These are phyloP conservation scores for Cutaneotrichosporon cutaneum DNA, from an alignment of 1,284 basidiomycete genomes.

Conservation along the genomic window DNA sequence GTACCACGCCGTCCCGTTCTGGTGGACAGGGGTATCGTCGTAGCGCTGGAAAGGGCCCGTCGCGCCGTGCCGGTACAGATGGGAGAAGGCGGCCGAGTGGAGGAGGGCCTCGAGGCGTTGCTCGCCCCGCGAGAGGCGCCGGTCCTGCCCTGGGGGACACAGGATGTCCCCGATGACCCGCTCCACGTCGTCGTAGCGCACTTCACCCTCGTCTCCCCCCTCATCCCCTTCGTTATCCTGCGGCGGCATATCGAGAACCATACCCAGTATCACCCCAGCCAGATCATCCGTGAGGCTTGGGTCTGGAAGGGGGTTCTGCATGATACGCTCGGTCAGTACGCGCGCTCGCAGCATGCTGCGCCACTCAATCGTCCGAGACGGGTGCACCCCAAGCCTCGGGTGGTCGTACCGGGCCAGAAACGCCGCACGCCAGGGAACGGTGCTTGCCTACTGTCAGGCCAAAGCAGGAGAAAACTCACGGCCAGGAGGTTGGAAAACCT, in stretches of 20 bases:
- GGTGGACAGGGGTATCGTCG: neutral
- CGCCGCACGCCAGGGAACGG: neutral
- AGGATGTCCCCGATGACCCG: neutral
- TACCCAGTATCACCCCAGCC: neutral
- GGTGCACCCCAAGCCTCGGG: neutral
- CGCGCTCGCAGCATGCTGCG: neutral
- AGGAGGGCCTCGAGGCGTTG: neutral
- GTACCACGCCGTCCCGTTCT: neutral
- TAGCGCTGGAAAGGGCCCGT: neutral
- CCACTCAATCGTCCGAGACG: neutral
- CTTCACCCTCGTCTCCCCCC: too few relatives aligned
- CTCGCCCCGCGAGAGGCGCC: neutral
- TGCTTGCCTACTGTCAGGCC: neutral
- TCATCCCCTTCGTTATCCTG: too few relatives aligned
- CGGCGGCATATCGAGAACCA: too few relatives aligned
- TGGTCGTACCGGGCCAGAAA: neutral
- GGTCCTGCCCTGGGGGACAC: neutral
- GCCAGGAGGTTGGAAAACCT: neutral
- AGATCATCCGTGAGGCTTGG: neutral
- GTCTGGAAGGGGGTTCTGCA: neutral
- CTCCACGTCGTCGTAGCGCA: too few relatives aligned
- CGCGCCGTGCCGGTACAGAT: neutral
- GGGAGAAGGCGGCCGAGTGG: neutral
- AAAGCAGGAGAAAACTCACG: too few relatives aligned
- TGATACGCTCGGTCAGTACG: neutral